These are phyloP conservation scores for Russula vinacea DNA, from an alignment of 768 basidiomycete species.

Conservation along the genomic window DNA sequence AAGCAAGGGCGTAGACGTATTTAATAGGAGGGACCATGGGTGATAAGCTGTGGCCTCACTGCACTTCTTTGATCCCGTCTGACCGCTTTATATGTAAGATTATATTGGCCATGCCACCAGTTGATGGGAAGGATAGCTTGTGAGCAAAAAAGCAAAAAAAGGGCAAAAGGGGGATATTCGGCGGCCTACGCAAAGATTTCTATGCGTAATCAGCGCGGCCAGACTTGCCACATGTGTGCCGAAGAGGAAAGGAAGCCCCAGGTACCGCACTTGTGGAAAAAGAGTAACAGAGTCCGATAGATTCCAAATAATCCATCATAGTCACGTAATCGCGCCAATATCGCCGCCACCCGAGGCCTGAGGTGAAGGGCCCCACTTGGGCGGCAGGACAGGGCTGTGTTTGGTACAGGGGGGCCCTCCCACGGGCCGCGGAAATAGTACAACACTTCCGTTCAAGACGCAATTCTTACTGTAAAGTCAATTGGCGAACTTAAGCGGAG, in stretches of 20 bases:
- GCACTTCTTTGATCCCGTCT: neutral
- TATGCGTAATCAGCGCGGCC: neutral
- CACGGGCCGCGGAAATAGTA: neutral
- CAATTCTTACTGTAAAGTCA: neutral
- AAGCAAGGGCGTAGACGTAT: neutral
- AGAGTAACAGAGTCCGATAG: neutral
- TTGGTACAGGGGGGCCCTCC: neutral
- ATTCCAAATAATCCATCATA: neutral
- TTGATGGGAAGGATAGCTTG: neutral
- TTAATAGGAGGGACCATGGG: slow-evolving; percentile 6
- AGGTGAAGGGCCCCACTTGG: no score
- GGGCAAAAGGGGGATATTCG: neutral
- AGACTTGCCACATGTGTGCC: neutral
- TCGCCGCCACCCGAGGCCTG: neutral
- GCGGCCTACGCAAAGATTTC: neutral
- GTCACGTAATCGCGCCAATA: neutral
- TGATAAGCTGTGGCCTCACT: neutral
- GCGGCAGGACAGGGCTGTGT: no score
- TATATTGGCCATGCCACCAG: neutral
- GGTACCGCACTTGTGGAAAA: neutral
- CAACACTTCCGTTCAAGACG: neutral
- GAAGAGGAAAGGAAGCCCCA: neutral
- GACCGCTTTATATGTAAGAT: neutral
- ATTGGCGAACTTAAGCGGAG: neutral
- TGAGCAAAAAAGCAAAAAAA: neutral